Evolutionary conservation across 192 early-diverging fungal genomes (phyloP), one percentile per base, ranked within the genome.

Genomic region (Pilaira anomala): DNA sequence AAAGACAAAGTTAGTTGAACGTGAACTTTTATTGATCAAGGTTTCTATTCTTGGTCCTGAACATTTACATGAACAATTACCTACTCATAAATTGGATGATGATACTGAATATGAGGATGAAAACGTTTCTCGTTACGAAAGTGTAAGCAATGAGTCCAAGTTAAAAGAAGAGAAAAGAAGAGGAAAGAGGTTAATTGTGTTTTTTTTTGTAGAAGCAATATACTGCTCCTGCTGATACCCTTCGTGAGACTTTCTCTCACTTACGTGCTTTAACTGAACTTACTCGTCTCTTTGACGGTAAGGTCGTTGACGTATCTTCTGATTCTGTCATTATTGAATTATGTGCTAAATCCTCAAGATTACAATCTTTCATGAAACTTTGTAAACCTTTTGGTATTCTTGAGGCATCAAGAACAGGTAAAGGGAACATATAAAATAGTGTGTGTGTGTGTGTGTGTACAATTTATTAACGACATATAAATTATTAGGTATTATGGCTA

Each of bases 381-480:
- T 80, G 94, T 60, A 91, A 92, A 62, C 97, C 97, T 11, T 97
- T 92, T 69, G 97, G 97, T 30, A 91, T 98, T 62, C 78, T 98
- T 57, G 97, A 98, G 73, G 93, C 89, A 4, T 88, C 93, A 22
- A 84, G 97, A 65, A 93, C 90, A 39, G 96, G 95, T 66, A 73
- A 68, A 64, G 50, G 39, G 33, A 21, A 59, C 3, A 13, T 8
- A 26, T 49, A 4, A 18, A 30, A 1, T 14, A 5, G n/a, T 53
- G n/a, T 26, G 25, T 30, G 25, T 33, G 19, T 25, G 30, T 33
- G 30, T 33, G 30, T 33, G 30, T 33, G 30, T 33, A 12, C 42
- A 12, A 4, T 46, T 46, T 46, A 46, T 1, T 46, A 19, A 46
- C 4, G 44, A 12, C 16, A 14, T 26, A 18, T 69, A 9, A 18